phyloP scores from a whole-genome alignment of 2,329 filamentous ascomycete genomes.

The Podosphaera fusca region DNA sequence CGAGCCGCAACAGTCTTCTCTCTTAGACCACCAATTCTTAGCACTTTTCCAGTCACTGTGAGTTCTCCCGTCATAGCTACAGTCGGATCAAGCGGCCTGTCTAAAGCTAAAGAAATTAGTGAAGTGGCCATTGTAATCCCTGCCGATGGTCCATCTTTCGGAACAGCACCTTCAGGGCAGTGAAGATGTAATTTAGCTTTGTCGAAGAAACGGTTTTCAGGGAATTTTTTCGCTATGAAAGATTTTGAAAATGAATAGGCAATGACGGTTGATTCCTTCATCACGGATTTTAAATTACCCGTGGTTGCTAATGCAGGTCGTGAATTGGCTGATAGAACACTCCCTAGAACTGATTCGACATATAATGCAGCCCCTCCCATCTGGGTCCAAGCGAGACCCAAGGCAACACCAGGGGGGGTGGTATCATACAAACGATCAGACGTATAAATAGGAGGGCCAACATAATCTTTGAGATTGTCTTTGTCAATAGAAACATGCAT shows the following conservation, averaged over 20 bases:
- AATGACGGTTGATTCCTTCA: conserved; percentile 92
- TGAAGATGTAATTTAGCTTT: conserved; percentile 88
- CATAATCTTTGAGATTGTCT: conserved; percentile 86
- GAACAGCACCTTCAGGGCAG: conserved; percentile 86
- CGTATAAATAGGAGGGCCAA: conserved; percentile 86
- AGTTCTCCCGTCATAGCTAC: conserved; percentile 97
- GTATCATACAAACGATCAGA: conserved; percentile 87
- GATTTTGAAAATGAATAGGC: conserved; percentile 93
- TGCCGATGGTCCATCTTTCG: conserved; percentile 80
- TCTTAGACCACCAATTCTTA: conserved; percentile 77
- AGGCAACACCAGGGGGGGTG: conserved; percentile 81
- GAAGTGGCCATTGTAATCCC: conserved; percentile 98
- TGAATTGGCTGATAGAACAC: conserved; percentile 48
- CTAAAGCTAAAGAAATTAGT: conserved; percentile 61
- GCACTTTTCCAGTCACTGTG: conserved; percentile 87
- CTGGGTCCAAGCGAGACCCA: conserved; percentile 95
- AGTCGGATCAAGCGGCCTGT: conserved; percentile 56
- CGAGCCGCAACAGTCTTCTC: conserved; percentile 96
- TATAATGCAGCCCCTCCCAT: conserved; percentile 94
- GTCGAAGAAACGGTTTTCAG: conserved; percentile 86
- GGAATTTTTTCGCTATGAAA: conserved; percentile 61
- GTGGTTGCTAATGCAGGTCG: conserved; percentile 71
- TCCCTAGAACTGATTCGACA: conserved; percentile 87
- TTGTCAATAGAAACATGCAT: conserved; percentile 75
- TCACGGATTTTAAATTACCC: conserved; percentile 83